Conservation (phyloP, 23 red algal genomes). For the Gracilaria gracilis region DNA sequence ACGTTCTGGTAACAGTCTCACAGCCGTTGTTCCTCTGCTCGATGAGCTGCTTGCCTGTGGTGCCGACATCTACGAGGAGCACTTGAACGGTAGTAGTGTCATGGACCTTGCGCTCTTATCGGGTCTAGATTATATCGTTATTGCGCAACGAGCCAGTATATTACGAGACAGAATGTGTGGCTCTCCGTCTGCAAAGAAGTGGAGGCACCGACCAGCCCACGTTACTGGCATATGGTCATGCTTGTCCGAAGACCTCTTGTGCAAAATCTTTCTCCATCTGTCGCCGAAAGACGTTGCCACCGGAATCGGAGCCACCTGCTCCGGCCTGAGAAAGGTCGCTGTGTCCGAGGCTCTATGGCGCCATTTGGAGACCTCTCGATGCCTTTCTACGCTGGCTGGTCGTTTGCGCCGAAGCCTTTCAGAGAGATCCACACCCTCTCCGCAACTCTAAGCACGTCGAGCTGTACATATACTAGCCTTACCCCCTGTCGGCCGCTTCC, state of each 20-base stretch:
- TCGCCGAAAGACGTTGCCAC: constrained; percentile 40
- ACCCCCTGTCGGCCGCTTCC: neutral
- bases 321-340: constrained; percentile 32
- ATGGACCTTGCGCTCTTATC: constrained; percentile 46
- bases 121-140: constrained; percentile 37
- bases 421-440: neutral
- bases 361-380: constrained; percentile 29
- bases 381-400: neutral
- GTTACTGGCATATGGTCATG: constrained; percentile 41
- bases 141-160: constrained; percentile 34
- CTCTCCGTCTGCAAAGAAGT: neutral
- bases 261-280: constrained; percentile 42
- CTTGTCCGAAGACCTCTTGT: constrained; percentile 51
- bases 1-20: constrained; percentile 15
- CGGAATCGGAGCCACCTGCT: constrained; percentile 62
- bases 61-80: constrained; percentile 24
- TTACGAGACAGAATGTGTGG: constrained; percentile 40
- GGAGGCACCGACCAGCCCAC: neutral
- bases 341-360: constrained; percentile 33
- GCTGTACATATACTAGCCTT: neutral
- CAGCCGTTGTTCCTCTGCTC: constrained; percentile 23
- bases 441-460: neutral
- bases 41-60: constrained; percentile 46
- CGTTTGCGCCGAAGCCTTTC: constrained; percentile 10
- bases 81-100: constrained; percentile 24